phyloP scores from a whole-genome alignment of 2,329 filamentous ascomycete species.

The Fusarium bulbicola region DNA sequence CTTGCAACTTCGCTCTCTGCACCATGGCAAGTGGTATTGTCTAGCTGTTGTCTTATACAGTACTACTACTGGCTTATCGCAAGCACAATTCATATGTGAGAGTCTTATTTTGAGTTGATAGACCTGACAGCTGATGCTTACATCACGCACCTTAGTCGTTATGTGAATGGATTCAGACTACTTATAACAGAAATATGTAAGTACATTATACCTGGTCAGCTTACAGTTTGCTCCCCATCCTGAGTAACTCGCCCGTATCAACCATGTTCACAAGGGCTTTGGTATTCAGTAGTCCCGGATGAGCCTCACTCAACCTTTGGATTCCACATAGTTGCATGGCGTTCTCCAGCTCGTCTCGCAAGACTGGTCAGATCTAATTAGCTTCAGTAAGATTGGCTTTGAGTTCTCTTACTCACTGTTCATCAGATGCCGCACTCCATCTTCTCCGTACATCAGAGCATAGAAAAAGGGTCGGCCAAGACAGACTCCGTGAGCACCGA shows the following conservation, averaged over 20 bases:
- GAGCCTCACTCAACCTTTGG: rapidly evolving
- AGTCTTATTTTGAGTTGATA: neutral
- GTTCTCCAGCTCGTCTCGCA: neutral
- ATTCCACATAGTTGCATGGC: neutral
- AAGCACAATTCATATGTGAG: neutral
- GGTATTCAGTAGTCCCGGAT: neutral
- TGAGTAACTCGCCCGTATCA: neutral
- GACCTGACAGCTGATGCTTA: neutral
- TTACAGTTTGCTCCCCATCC: neutral
- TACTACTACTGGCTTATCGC: rapidly evolving
- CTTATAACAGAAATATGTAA: rapidly evolving
- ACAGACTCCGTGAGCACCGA: neutral
- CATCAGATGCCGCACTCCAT: neutral
- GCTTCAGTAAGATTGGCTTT: neutral
- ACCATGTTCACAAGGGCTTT: neutral
- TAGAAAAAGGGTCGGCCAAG: neutral
- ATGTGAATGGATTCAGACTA: rapidly evolving
- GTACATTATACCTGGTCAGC: rapidly evolving
- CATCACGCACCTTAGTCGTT: rapidly evolving
- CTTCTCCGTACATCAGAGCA: neutral
- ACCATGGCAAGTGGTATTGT: rapidly evolving
- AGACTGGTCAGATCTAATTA: rapidly evolving
- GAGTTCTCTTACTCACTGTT: rapidly evolving
- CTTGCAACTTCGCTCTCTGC: rapidly evolving
- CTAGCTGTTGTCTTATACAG: rapidly evolving